These are phyloP conservation scores for Saccharomyces hybrid DNA, from an alignment of 1,139 yeast species.

Conservation along the genomic window DNA sequence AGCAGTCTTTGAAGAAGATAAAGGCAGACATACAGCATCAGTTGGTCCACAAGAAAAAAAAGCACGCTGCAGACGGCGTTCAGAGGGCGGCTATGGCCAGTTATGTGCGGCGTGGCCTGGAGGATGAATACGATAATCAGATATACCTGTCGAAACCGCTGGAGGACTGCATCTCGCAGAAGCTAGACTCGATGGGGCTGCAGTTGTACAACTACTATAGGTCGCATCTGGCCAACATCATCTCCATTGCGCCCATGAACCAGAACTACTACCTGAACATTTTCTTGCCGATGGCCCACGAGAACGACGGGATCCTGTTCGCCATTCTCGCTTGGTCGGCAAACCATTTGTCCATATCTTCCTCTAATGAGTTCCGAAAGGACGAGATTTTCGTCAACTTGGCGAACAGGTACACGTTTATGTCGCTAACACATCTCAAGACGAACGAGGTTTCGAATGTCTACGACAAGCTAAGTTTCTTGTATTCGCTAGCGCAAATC, in stretches of 20 bases:
- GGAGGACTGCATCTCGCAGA: conserved; percentile 26
- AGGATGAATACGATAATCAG: not conserved
- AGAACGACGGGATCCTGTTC: conserved; percentile 59
- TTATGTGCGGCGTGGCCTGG: not conserved
- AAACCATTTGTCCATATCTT: conserved; percentile 16
- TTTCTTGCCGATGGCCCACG: conserved; percentile 72
- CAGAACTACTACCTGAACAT: conserved; percentile 64
- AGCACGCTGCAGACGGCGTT: not conserved
- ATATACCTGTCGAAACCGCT: conserved; percentile 12
- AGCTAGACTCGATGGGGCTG: conserved; percentile 40
- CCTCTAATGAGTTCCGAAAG: conserved; percentile 45
- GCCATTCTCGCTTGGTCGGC: conserved; percentile 77
- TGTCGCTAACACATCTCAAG: conserved; percentile 13
- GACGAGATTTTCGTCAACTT: conserved; percentile 35
- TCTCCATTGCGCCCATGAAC: conserved; percentile 58
- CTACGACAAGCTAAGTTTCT: conserved; percentile 4
- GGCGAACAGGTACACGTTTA: conserved; percentile 19
- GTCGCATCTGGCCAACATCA: conserved; percentile 48
- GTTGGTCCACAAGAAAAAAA: not conserved
- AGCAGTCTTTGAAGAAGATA: conserved; percentile 16
- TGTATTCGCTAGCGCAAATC: conserved; percentile 46
- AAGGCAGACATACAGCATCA: conserved; percentile 7
- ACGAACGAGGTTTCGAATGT: conserved; percentile 3
- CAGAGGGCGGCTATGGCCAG: not conserved
- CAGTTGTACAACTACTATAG: conserved; percentile 59